Evolutionary conservation across 2,329 filamentous ascomycete species (phyloP).

Genomic region (Aspergillus proliferans): DNA sequence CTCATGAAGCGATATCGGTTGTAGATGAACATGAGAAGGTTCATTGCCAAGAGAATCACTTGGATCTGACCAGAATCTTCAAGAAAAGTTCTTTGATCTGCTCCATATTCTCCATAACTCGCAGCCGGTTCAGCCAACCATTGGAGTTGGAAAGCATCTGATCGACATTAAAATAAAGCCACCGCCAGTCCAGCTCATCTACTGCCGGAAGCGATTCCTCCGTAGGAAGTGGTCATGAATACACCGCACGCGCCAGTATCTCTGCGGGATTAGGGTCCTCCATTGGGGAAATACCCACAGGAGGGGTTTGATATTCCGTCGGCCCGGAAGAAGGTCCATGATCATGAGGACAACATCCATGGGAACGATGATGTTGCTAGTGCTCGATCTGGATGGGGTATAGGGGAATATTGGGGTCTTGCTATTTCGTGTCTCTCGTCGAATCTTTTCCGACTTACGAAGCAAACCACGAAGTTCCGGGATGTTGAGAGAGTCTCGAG

Average conservation of each 20-base stretch:
- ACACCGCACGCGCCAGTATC: neutral
- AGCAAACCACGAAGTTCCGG: neutral
- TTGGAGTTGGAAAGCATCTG: neutral
- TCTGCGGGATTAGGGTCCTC: neutral
- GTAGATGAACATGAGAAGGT: too few species aligned
- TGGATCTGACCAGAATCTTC: neutral
- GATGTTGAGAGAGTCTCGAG: neutral
- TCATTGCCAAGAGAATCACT: too few species aligned
- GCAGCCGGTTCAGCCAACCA: neutral
- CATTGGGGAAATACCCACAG: neutral
- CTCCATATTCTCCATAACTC: neutral
- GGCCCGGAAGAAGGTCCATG: neutral
- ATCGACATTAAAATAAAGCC: neutral
- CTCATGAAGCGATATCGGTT: too few species aligned
- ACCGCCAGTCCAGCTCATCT: neutral
- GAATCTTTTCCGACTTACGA: neutral
- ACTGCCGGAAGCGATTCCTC: neutral
- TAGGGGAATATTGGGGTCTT: neutral
- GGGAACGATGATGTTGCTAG: neutral
- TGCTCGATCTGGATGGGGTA: neutral
- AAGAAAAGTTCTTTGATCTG: neutral
- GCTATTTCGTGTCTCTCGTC: neutral
- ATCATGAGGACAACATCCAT: neutral
- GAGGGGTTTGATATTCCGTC: neutral
- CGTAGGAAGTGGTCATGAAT: neutral